phyloP scores from a whole-genome alignment of 331 rosid genomes.

The Malus hybrid region DNA sequence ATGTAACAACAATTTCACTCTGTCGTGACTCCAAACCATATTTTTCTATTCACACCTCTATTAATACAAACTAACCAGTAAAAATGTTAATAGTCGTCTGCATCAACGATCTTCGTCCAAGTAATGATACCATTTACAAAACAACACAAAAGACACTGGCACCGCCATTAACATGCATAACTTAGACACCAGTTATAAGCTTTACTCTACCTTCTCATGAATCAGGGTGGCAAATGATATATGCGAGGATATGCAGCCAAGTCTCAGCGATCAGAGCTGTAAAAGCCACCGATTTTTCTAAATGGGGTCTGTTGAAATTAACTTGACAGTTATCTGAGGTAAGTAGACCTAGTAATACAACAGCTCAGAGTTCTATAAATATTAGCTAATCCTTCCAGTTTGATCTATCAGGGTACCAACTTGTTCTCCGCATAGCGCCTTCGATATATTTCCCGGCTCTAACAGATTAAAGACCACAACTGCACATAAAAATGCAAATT shows the following conservation, averaged over 20 bases:
- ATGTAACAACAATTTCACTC: too few species aligned
- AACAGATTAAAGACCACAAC: slow-evolving; percentile 88
- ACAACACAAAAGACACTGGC: background rate
- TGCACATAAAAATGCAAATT: slow-evolving; percentile 24
- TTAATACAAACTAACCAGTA: background rate
- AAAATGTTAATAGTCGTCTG: background rate
- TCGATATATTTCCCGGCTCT: slow-evolving; percentile 94
- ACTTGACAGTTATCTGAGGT: slow-evolving; percentile 1
- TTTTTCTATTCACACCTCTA: background rate
- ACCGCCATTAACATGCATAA: background rate
- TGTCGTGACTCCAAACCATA: background rate
- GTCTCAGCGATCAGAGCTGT: background rate
- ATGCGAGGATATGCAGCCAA: background rate
- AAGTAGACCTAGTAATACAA: slow-evolving; percentile 14
- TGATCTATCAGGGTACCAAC: slow-evolving; percentile 90
- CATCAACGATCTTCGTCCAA: background rate
- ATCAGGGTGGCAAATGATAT: background rate
- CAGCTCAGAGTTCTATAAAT: background rate
- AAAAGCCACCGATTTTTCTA: background rate
- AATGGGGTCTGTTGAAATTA: background rate
- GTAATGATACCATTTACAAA: background rate
- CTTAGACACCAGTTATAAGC: background rate
- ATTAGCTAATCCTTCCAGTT: slow-evolving; percentile 56
- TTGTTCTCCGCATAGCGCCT: slow-evolving; percentile 92
- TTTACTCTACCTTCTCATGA: background rate